Evolutionary conservation across 805 yeast species (phyloP).

Genomic region (Metschnikowia sp.): DNA sequence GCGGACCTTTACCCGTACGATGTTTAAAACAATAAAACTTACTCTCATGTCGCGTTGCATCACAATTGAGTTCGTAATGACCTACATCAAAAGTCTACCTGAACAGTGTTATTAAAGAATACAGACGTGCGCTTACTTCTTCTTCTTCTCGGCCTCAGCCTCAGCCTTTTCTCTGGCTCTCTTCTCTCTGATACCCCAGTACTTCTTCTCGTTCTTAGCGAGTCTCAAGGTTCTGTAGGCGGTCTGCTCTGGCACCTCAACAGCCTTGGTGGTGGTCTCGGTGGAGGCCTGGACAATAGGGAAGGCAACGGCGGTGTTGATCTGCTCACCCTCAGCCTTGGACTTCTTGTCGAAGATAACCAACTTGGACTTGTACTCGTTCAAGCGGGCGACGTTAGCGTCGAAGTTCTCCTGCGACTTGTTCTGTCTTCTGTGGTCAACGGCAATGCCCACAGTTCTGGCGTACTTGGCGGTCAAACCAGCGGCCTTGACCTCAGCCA

Average conservation of each 20-base stretch:
- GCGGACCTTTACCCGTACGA: too few species aligned
- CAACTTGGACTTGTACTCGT: conserved; percentile 93
- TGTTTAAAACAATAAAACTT: too few species aligned
- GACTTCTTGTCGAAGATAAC: conserved; percentile 93
- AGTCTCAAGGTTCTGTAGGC: conserved; percentile 95
- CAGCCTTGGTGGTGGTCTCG: conserved; percentile 85
- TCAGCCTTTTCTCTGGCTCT: conserved; percentile 96
- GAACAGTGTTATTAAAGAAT: conserved; percentile 17
- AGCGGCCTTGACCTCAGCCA: conserved; percentile 97
- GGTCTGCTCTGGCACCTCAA: conserved; percentile 61
- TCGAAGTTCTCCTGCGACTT: conserved; percentile 94
- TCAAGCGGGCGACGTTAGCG: conserved; percentile 91
- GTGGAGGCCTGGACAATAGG: conserved; percentile 80
- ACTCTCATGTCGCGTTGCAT: too few species aligned
- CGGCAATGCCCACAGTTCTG: conserved; percentile 97
- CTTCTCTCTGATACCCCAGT: conserved; percentile 96
- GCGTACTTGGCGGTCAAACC: conserved; percentile 90
- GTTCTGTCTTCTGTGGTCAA: conserved; percentile 99
- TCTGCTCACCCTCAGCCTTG: conserved; percentile 74
- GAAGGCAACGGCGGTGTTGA: conserved; percentile 71
- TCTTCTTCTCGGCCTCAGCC: conserved; percentile 97
- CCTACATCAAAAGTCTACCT: neutral
- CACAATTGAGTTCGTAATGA: too few species aligned
- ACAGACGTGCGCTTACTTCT: conserved; percentile 61
- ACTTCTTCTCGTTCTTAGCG: conserved; percentile 92